Conservation (phyloP, 2,329 filamentous ascomycete genomes). For the Ascochyta koolunga region DNA sequence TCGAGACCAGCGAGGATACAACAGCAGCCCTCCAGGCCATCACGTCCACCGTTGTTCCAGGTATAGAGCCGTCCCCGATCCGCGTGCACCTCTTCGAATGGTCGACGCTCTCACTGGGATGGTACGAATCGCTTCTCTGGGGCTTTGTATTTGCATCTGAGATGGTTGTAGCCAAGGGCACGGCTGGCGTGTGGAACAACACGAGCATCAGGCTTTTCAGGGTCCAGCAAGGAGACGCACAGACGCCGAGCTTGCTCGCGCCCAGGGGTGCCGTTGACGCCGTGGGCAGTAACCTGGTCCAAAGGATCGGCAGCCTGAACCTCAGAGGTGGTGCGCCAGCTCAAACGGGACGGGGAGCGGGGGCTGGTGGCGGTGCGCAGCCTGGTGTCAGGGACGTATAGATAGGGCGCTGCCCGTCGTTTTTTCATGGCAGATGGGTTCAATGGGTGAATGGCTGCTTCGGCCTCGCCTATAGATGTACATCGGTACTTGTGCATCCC, state of each 20-base stretch:
- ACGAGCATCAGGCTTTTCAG: conserved; percentile 87
- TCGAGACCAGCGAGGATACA: conserved; percentile 55
- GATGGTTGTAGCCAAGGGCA: conserved; percentile 84
- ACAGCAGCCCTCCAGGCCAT: conserved; percentile 58
- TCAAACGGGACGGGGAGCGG: conserved; percentile 25
- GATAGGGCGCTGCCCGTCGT: not conserved
- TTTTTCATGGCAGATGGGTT: not conserved
- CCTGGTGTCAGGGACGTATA: conserved; percentile 46
- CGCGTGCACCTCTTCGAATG: conserved; percentile 92
- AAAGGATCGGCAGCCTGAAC: conserved; percentile 82
- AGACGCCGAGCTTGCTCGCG: conserved; percentile 80
- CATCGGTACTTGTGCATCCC: not conserved
- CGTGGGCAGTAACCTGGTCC: conserved; percentile 87
- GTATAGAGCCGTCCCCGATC: conserved; percentile 75
- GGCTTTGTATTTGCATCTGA: conserved; percentile 89
- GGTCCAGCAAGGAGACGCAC: conserved; percentile 81
- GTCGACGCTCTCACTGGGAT: conserved; percentile 86
- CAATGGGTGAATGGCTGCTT: not conserved
- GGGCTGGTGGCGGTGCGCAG: conserved; percentile 26
- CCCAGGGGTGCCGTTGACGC: conserved; percentile 92
- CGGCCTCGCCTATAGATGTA: conserved; percentile 10
- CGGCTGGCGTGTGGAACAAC: conserved; percentile 92
- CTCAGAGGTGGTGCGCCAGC: conserved; percentile 56
- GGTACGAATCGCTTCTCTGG: conserved; percentile 96
- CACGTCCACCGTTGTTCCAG: conserved; percentile 66